These are phyloP conservation scores for Verbascum thapsus DNA, from an alignment of 257 asterid genomes.

Conservation along the genomic window DNA sequence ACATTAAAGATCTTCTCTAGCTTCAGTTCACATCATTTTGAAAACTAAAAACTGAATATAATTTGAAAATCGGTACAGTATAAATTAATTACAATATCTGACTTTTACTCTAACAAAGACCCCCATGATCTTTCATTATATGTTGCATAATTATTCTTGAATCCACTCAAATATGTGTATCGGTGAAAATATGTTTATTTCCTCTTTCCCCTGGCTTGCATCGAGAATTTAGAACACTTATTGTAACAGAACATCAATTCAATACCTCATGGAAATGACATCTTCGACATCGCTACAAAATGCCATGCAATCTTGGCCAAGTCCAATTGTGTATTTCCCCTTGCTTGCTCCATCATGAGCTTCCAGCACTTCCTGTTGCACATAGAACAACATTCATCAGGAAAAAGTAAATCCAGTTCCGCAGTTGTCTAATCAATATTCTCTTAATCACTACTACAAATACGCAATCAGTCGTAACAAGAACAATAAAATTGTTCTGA, in stretches of 20 bases:
- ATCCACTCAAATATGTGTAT: constrained; percentile 12
- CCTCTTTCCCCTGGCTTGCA: constrained; percentile 3
- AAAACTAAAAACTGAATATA: constrained; percentile 1
- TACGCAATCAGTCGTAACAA: not conserved
- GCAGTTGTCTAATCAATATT: not conserved
- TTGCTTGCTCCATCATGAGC: constrained; percentile 99
- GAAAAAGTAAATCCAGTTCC: constrained; percentile 10
- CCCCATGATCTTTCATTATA: constrained; percentile 19
- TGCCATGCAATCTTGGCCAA: constrained; percentile 99
- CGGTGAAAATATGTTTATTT: not conserved
- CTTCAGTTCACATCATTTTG: constrained; percentile 9
- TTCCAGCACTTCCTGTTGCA: constrained; percentile 80
- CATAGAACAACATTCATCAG: constrained; percentile 20
- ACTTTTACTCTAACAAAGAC: not conserved
- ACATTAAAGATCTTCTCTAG: not conserved
- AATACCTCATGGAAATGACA: constrained; percentile 97
- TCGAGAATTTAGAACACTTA: not conserved
- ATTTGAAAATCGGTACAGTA: constrained; percentile 1
- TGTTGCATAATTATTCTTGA: not conserved
- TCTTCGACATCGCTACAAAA: constrained; percentile 96
- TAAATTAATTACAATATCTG: constrained; percentile 8
- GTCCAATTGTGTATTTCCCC: constrained; percentile 99
- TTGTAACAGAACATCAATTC: constrained; percentile 6
- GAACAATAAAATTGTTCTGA: constrained; percentile 5
- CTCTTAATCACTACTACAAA: not conserved